Percentiles rank a stretch among this genome's conserved stretches.
Conservation (phyloP, 208 protist genomes). For the Tritrichomonas musculus region DNA sequence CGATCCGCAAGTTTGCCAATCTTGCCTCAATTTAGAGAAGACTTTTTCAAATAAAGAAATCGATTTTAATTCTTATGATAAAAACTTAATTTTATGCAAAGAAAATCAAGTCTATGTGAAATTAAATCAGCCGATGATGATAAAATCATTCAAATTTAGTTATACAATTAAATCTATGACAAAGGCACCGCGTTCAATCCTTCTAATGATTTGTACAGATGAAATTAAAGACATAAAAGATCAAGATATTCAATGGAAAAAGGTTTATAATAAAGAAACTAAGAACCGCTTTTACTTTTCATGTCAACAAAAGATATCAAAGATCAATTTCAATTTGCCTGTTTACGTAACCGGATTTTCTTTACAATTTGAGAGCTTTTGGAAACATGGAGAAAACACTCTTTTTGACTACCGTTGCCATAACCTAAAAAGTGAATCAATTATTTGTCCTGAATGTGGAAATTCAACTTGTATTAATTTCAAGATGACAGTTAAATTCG, state of each 20-base stretch:
- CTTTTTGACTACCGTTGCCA: no score
- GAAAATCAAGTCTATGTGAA: not conserved
- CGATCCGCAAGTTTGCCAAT: not conserved
- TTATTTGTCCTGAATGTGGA: conserved; percentile 76
- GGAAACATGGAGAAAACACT: not conserved
- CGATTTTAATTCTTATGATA: no score
- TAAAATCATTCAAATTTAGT: not conserved
- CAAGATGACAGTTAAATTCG: conserved; percentile 51
- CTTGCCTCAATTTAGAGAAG: not conserved
- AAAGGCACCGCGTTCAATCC: not conserved
- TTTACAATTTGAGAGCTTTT: not conserved
- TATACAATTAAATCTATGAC: not conserved
- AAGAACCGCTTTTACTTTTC: not conserved
- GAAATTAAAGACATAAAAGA: not conserved
- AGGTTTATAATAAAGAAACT: no score
- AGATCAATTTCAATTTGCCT: not conserved
- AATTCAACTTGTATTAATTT: conserved; percentile 66
- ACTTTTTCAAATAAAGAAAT: not conserved
- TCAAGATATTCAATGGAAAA: not conserved
- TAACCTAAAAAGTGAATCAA: conserved; percentile 51
- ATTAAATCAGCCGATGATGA: not conserved
- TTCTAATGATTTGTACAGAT: not conserved
- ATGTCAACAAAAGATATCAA: not conserved
- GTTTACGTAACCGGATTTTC: not conserved
- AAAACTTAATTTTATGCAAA: not conserved